These are phyloP conservation scores for Blastomyces parvus DNA, from an alignment of 2,329 filamentous ascomycete genomes.

Conservation along the genomic window DNA sequence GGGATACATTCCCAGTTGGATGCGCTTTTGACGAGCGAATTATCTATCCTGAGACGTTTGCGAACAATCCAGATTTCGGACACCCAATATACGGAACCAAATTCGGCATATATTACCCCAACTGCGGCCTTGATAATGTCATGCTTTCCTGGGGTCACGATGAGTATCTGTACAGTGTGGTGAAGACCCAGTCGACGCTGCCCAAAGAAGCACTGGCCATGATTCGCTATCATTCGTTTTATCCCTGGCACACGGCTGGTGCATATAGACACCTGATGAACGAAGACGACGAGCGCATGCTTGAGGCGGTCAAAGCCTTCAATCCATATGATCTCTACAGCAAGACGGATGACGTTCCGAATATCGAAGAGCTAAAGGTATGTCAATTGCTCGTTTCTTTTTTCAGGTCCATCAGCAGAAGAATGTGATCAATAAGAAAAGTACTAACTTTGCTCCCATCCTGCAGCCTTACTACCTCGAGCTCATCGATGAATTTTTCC, in stretches of 20 bases:
- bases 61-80: conserved; percentile 61
- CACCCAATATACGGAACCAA: conserved; percentile 66
- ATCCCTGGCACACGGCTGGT: conserved; percentile 77
- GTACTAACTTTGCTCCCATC: conserved; percentile 30
- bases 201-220: conserved; percentile 78
- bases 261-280: conserved; percentile 78
- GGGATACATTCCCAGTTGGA: conserved; percentile 44
- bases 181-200: conserved; percentile 70
- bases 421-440: not conserved
- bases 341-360: conserved; percentile 76
- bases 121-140: conserved; percentile 75
- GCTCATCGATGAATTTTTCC: conserved; percentile 41
- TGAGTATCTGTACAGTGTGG: conserved; percentile 59
- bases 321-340: conserved; percentile 90
- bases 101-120: conserved; percentile 67
- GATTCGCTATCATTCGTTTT: conserved; percentile 90
- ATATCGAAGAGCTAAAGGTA: conserved; percentile 65
- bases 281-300: conserved; percentile 68
- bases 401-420: not conserved
- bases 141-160: conserved; percentile 74
- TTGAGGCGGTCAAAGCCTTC: conserved; percentile 73
- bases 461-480: conserved; percentile 60
- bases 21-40: conserved; percentile 54
- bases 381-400: conserved; percentile 17
- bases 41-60: conserved; percentile 69